Evolutionary conservation across 805 yeast species (phyloP), one percentile per base, ranked within the genome.

Genomic region (Candida methanosorbosa): DNA sequence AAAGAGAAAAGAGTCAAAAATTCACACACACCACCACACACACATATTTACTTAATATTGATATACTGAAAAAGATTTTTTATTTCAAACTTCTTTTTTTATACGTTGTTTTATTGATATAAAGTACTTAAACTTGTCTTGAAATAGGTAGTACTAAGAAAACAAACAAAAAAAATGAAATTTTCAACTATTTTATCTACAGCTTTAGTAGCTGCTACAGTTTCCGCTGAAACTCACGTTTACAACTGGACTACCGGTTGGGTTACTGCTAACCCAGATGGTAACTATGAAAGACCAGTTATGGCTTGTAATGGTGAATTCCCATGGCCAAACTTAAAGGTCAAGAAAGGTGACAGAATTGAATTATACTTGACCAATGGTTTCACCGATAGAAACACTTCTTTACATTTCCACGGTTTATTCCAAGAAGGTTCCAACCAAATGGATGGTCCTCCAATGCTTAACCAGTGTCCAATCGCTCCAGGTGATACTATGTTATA

Each of bases 381-480:
- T 21, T 72, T 88, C 37, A 65, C 54, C 18, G 73, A 75, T 51
- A 66, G 72, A 34, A 78, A 78, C 61, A 83, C 95, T 27, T 62
- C 90, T 6, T 58, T 90, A 49, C 98, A 92, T 63, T 85, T 86
- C 78, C 98, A 90, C 61, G 98, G 98, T 37, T 53, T 92, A 54
- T 92, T 82, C 75, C 85, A 78, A 63, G 69, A 78, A 44, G 83
- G 81, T 19, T 61, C 88, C 13, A 66, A 56, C 48, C 78, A 70
- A 52, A 81, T 82, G 90, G 98, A 90, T 58, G 98, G 98, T 39
- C 94, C 95, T 13, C 82, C 81, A 49, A 66, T 74, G 73, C 68
- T 90, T 30, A 75, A 84, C 24, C 97, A 90, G 61, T 92, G 97
- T 70, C 94, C 95, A 20, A 79, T 86, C 44, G 78, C 83, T n/a